Conservation (phyloP, 2,329 filamentous ascomycete species). For the Arthrobotrys megalospora region DNA sequence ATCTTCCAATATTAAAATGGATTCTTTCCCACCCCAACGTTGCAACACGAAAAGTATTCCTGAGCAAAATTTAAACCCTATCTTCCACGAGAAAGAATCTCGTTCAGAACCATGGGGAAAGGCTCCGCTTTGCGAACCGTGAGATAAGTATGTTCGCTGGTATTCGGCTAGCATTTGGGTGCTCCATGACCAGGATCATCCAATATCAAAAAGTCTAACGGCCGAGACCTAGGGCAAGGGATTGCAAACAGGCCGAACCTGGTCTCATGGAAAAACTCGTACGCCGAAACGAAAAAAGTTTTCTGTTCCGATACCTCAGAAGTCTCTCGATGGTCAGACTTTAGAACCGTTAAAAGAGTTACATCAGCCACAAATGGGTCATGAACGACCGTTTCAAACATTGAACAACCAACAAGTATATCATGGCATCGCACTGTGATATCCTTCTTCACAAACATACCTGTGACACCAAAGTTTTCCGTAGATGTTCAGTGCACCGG, state of each 20-base stretch:
- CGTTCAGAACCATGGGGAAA: not conserved
- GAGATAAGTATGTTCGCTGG: conserved; percentile 6
- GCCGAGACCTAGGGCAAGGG: conserved; percentile 41
- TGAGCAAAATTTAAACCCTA: not conserved
- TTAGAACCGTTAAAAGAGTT: conserved; percentile 15
- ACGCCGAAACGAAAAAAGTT: conserved; percentile 38
- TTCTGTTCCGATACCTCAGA: conserved; percentile 26
- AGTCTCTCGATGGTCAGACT: conserved; percentile 11
- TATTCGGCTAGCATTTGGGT: conserved; percentile 34
- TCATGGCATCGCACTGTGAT: not conserved
- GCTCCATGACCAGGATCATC: conserved; percentile 43
- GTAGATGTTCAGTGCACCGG: not conserved
- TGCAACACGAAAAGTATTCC: no score
- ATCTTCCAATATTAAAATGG: not conserved
- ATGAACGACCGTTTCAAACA: not conserved
- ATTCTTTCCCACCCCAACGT: not conserved
- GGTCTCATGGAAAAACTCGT: conserved; percentile 44
- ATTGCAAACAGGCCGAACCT: conserved; percentile 41
- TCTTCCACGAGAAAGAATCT: not conserved
- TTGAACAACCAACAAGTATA: conserved; percentile 1
- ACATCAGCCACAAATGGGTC: conserved; percentile 24
- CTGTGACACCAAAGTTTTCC: conserved; percentile 1
- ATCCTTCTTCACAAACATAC: not conserved
- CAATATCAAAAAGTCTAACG: conserved; percentile 48
- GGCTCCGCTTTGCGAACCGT: conserved; percentile 14